Percentiles rank a stretch among this genome's conserved stretches.
These are phyloP conservation scores for Dimargaris cristalligena DNA, from an alignment of 192 early-diverging fungal genomes.

Conservation along the genomic window DNA sequence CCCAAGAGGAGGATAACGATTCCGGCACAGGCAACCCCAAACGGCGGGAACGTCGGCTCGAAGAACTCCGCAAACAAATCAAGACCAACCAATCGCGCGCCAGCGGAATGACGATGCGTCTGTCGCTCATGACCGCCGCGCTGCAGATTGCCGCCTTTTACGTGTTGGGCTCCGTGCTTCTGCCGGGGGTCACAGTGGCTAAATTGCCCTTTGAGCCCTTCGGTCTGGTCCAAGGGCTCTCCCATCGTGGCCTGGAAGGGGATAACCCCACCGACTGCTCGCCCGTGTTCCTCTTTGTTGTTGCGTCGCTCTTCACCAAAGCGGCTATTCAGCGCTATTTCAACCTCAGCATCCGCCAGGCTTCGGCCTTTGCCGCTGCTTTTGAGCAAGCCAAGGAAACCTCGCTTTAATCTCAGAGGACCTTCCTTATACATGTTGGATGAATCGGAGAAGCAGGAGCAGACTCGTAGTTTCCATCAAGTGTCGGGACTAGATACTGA, in stretches of 20 bases:
- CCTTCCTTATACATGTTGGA: no score
- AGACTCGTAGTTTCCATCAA: no score
- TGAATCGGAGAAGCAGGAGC: no score
- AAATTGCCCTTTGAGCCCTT: conserved; percentile 11
- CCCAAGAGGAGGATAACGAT: neutral
- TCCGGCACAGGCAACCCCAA: neutral
- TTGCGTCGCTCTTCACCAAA: neutral
- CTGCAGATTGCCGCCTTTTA: conserved; percentile 9
- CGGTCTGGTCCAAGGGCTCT: conserved; percentile 1
- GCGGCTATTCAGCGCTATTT: neutral
- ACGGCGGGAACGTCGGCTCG: conserved; percentile 3
- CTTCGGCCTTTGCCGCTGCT: neutral
- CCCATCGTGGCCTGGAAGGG: conserved; percentile 4
- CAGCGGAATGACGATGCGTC: conserved; percentile 5
- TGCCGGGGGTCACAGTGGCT: neutral
- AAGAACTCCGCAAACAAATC: conserved; percentile 8
- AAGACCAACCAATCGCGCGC: neutral
- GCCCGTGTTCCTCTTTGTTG: conserved; percentile 7
- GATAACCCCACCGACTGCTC: conserved; percentile 9
- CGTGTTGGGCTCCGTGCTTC: neutral
- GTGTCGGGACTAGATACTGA: no score
- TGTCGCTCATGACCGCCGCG: neutral
- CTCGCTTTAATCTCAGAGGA: neutral
- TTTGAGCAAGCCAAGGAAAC: conserved; percentile 7
- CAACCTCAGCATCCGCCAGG: conserved; percentile 3